phyloP scores from a whole-genome alignment of 805 yeast species.

The Yarrowia sp. region DNA sequence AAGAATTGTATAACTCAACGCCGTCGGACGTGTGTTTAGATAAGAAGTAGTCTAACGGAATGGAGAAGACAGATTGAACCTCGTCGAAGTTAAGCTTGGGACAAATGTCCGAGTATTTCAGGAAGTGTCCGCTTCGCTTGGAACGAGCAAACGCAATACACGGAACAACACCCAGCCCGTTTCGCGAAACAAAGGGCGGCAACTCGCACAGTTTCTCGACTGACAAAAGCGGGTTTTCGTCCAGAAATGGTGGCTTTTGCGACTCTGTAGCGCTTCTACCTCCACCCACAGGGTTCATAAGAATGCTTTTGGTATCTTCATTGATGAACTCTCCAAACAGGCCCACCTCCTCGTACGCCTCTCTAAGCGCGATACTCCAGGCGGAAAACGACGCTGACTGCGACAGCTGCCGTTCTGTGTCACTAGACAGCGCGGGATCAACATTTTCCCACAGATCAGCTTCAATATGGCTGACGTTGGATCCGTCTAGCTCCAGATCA shows the following conservation, averaged over 20 bases:
- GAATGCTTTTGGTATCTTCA: conserved; percentile 70
- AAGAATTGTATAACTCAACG: conserved; percentile 13
- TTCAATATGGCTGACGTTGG: conserved; percentile 29
- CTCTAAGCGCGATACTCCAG: conserved; percentile 77
- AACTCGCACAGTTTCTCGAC: conserved; percentile 63
- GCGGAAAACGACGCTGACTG: conserved; percentile 75
- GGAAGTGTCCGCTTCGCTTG: background rate
- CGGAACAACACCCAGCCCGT: conserved; percentile 78
- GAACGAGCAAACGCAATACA: conserved; percentile 56
- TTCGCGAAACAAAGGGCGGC: conserved; percentile 76
- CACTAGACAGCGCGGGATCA: conserved; percentile 64
- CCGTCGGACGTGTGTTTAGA: background rate
- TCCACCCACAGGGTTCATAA: conserved; percentile 64
- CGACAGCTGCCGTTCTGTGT: conserved; percentile 55
- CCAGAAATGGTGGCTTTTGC: conserved; percentile 44
- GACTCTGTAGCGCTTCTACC: conserved; percentile 53
- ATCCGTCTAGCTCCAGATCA: conserved; percentile 52
- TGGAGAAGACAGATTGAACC: conserved; percentile 41
- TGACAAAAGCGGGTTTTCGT: conserved; percentile 53
- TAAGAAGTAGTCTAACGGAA: conserved; percentile 37
- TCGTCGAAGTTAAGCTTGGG: conserved; percentile 40
- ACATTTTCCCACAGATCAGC: conserved; percentile 46
- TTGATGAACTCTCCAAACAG: conserved; percentile 54
- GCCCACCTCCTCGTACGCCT: conserved; percentile 83
- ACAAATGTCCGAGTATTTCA: conserved; percentile 38